These are phyloP conservation scores for Aspergillus bridgeri DNA, from an alignment of 495 filamentous ascomycete species.

Conservation along the genomic window DNA sequence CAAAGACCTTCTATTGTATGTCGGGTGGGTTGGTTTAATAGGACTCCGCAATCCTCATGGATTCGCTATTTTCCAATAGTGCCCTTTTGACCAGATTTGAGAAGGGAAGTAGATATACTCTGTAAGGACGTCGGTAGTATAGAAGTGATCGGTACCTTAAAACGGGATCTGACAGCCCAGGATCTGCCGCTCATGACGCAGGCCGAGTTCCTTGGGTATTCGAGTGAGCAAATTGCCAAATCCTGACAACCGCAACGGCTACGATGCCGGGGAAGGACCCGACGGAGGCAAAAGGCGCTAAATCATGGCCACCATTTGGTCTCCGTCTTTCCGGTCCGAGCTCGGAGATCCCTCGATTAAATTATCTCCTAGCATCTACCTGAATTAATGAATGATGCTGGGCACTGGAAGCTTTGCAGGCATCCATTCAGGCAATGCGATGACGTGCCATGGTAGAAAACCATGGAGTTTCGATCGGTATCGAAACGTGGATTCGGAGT, in stretches of 20 bases:
- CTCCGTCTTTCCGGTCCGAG: neutral
- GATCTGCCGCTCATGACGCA: constrained; percentile 29
- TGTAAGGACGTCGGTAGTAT: neutral
- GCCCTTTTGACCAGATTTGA: neutral
- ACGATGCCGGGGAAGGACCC: constrained; percentile 4
- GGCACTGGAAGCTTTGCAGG: too few relatives aligned
- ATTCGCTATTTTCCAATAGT: neutral
- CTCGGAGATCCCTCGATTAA: neutral
- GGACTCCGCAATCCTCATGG: neutral
- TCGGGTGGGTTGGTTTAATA: neutral
- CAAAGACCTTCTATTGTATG: neutral
- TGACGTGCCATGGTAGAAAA: too few relatives aligned
- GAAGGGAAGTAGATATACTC: neutral
- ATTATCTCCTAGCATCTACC: neutral
- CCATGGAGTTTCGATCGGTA: too few relatives aligned
- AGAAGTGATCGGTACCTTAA: constrained; percentile 7
- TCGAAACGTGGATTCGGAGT: too few relatives aligned
- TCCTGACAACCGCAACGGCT: constrained; percentile 3
- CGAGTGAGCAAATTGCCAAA: neutral
- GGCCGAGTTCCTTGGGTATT: neutral
- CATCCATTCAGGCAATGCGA: too few relatives aligned
- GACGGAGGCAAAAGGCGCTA: neutral
- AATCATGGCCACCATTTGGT: neutral
- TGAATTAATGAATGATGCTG: too few relatives aligned
- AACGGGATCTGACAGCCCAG: constrained; percentile 28